Base-by-base conservation (phyloP, 805 yeast species). In the Cephaloascus fragrans region DNA sequence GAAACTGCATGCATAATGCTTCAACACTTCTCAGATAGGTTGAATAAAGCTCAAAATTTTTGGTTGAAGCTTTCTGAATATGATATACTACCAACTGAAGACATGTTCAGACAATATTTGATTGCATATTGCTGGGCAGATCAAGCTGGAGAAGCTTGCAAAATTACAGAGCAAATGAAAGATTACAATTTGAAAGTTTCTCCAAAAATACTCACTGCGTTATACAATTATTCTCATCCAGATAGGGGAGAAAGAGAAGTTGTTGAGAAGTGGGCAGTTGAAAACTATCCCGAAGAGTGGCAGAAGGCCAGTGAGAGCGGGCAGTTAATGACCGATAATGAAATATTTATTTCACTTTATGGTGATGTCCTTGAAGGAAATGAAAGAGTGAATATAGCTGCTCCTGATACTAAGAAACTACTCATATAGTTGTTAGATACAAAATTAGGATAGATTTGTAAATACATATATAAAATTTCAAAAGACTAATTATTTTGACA, bases 91-190 rank as follows among this genome's bases (percentile, higher is more conserved):
- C 71, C 71, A 1, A 55, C 59, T 41, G 48, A 58, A 38, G 52
- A 47, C 3, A 51, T 65, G 14, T 64, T 49, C 43, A 55, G 50
- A 41, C 71, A 66, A 45, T 66, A 64, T 44, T 50, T 66, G 34
- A 62, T 66, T 39, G 71, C 71, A 1, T 64, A 65, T 46, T 62
- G 57, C 1, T 66, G 65, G 42, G 67, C 65, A 41, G 72, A 71
- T 4, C 40, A 47, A 17, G 50, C 55, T 3, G 62, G 60, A 4
- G 62, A 59, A 18, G 69, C 71, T 2, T 44, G 61, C n/a, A 46
- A 46, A 9, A 44, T 62, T 32, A 47, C 57, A 3, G 54, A 50
- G 2, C 60, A 52, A 32, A 60, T 66, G 52, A 56, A 50, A n/a
- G 71, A 64, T 39, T 62, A 57, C 42, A 66, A 61, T 32, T 44